These are phyloP conservation scores for Lentinula aciculospora DNA, from an alignment of 768 basidiomycete genomes.

Conservation along the genomic window DNA sequence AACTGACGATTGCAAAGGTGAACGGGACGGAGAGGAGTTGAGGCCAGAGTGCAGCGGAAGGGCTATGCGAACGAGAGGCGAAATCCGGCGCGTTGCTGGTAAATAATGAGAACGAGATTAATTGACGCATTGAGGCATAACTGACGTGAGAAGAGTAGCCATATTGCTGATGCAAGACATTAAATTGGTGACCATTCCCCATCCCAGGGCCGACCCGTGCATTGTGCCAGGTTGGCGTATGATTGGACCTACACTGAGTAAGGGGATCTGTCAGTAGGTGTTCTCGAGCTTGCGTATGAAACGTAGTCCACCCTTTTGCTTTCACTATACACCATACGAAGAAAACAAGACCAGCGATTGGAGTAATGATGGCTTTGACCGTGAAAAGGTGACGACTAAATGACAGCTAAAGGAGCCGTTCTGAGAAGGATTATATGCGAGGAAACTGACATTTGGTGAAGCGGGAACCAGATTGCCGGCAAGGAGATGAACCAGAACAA, in stretches of 20 bases:
- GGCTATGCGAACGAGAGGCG: slow-evolving; percentile 54
- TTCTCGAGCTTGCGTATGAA: background rate
- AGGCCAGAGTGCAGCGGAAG: slow-evolving; percentile 54
- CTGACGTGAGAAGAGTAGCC: slow-evolving; percentile 63
- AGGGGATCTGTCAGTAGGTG: background rate
- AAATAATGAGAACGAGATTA: slow-evolving; percentile 11
- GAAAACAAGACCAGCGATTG: slow-evolving; percentile 64
- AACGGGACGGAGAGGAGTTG: slow-evolving; percentile 71
- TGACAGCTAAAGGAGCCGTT: slow-evolving; percentile 8
- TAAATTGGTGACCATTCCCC: slow-evolving; percentile 68
- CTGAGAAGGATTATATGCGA: slow-evolving; percentile 7
- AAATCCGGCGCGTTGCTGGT: slow-evolving; percentile 77
- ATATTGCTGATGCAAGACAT: slow-evolving; percentile 81
- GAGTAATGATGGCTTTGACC: slow-evolving; percentile 68
- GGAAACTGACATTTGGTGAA: slow-evolving; percentile 65
- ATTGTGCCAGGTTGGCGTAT: slow-evolving; percentile 57
- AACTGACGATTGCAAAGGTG: slow-evolving; percentile 67
- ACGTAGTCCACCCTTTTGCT: slow-evolving; percentile 44
- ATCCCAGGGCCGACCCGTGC: slow-evolving; percentile 63
- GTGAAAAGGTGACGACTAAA: slow-evolving; percentile 73
- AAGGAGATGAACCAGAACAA: slow-evolving; percentile 81
- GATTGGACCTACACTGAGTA: slow-evolving; percentile 55
- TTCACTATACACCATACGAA: slow-evolving; percentile 77
- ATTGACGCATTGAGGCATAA: background rate
- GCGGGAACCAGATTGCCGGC: slow-evolving; percentile 77